phyloP scores from a whole-genome alignment of 371 early-diverging fungal species.

The Mucor indicus region DNA sequence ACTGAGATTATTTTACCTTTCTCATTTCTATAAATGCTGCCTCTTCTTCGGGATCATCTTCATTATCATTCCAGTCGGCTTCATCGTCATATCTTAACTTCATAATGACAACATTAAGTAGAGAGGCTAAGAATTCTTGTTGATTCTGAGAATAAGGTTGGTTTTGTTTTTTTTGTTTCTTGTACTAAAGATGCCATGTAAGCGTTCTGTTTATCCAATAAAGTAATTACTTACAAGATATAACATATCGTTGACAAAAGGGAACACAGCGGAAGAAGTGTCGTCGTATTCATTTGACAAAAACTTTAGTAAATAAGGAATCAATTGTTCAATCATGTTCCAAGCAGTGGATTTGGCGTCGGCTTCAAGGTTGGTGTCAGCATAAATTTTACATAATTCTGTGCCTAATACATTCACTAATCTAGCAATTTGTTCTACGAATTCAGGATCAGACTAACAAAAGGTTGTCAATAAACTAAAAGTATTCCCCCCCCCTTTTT shows the following conservation, averaged over 20 bases:
- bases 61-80: slow-evolving; percentile 71
- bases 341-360: slow-evolving; percentile 45
- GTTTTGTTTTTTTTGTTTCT: slow-evolving; percentile 66
- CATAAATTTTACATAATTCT: slow-evolving; percentile 80
- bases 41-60: slow-evolving; percentile 77
- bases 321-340: slow-evolving; percentile 56
- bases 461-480: too few relatives aligned
- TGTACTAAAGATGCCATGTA: slow-evolving; percentile 52
- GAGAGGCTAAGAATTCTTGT: slow-evolving; percentile 62
- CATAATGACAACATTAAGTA: slow-evolving; percentile 72
- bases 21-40: slow-evolving; percentile 71
- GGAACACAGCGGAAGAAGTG: slow-evolving; percentile 72
- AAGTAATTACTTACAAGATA: slow-evolving; percentile 44
- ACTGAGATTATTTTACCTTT: too few relatives aligned
- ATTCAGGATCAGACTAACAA: slow-evolving; percentile 70
- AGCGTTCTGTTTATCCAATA: too few relatives aligned
- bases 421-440: slow-evolving; percentile 80
- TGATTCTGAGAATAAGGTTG: slow-evolving; percentile 62
- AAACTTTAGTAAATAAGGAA: slow-evolving; percentile 70
- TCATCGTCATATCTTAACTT: slow-evolving; percentile 92
- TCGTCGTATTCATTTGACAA: slow-evolving; percentile 83
- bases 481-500: too few relatives aligned
- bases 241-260: slow-evolving; percentile 68
- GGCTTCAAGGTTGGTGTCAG: slow-evolving; percentile 42
- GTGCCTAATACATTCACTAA: slow-evolving; percentile 80